A percentile compares a stretch with the other conserved stretches of the same genome.
Evolutionary conservation across 163 green algal species (phyloP).

Genomic region (Coccomyxa subellipsoidea): DNA sequence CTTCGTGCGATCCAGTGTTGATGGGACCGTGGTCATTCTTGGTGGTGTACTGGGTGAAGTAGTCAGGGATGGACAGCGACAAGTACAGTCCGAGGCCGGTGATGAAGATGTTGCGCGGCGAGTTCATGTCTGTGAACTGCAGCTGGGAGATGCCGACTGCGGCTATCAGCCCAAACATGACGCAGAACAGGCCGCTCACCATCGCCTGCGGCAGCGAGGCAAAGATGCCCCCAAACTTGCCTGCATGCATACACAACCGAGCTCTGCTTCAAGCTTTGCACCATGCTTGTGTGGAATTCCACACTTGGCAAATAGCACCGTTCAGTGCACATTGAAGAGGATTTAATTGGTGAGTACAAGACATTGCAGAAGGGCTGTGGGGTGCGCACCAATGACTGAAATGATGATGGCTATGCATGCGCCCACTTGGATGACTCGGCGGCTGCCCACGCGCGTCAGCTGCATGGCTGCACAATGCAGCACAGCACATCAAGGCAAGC

Average conservation of each 20-base stretch:
- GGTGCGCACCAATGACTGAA: slow-evolving; percentile 44
- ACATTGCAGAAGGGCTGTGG: neutral
- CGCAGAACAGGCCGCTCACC: slow-evolving; percentile 56
- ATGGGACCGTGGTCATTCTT: slow-evolving; percentile 44
- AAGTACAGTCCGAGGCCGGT: slow-evolving; percentile 33
- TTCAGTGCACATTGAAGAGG: no score
- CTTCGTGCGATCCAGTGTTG: slow-evolving; percentile 27
- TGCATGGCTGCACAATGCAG: slow-evolving; percentile 2
- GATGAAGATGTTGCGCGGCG: slow-evolving; percentile 70
- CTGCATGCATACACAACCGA: slow-evolving; percentile 29
- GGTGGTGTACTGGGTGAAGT: slow-evolving; percentile 46
- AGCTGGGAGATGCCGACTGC: slow-evolving; percentile 53
- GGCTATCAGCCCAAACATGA: slow-evolving; percentile 46
- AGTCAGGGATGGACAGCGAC: slow-evolving; percentile 53
- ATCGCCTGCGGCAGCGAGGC: slow-evolving; percentile 55
- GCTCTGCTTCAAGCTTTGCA: no score
- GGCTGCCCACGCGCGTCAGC: slow-evolving; percentile 61
- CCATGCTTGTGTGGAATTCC: no score
- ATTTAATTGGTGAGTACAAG: no score
- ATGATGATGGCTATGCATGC: slow-evolving; percentile 54
- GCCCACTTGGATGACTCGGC: slow-evolving; percentile 56
- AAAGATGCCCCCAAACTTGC: slow-evolving; percentile 75
- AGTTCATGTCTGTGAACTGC: slow-evolving; percentile 55
- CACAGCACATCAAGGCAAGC: no score
- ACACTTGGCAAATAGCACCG: no score